Evolutionary conservation across 768 basidiomycete species (phyloP).

Genomic region (Collybiopsis confluens): DNA sequence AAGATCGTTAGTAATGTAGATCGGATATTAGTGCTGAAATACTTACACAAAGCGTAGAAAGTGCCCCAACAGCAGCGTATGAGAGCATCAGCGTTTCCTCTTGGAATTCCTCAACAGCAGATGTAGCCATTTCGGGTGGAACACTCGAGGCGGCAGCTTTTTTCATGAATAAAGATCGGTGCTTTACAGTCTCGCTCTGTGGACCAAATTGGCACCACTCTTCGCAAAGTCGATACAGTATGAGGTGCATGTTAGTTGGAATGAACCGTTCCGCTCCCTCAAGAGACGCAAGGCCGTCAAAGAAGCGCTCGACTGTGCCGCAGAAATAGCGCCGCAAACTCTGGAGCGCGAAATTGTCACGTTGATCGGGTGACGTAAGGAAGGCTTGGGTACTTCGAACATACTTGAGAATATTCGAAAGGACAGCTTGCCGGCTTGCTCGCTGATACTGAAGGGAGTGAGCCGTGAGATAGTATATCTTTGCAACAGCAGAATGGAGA

Average conservation of each 20-base stretch:
- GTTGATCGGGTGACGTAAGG: conserved; percentile 65
- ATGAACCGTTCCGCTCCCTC: conserved; percentile 77
- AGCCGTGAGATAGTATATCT: conserved; percentile 85
- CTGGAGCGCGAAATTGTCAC: conserved; percentile 74
- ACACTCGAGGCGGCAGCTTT: conserved; percentile 57
- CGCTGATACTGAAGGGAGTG: conserved; percentile 69
- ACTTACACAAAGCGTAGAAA: conserved; percentile 87
- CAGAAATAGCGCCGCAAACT: conserved; percentile 88
- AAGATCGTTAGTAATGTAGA: conserved; percentile 4
- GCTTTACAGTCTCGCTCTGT: conserved; percentile 68
- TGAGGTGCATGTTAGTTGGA: conserved; percentile 68
- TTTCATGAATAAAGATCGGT: conserved; percentile 68
- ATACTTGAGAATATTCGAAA: conserved; percentile 81
- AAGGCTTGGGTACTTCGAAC: conserved; percentile 79
- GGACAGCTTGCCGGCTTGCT: conserved; percentile 63
- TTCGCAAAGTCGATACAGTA: conserved; percentile 81
- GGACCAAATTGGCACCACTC: conserved; percentile 90
- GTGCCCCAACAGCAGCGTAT: conserved; percentile 78
- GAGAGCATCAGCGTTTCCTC: conserved; percentile 71
- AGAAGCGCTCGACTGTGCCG: conserved; percentile 80
- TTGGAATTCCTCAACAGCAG: conserved; percentile 56
- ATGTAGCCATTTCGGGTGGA: conserved; percentile 45
- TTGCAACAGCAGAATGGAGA: conserved; percentile 80
- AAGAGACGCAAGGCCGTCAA: conserved; percentile 66
- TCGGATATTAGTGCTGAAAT: background rate